Evolutionary conservation across 2,329 filamentous ascomycete genomes (phyloP), one percentile per base, ranked within the genome.

Genomic region (Biscogniauxia mediterranea): DNA sequence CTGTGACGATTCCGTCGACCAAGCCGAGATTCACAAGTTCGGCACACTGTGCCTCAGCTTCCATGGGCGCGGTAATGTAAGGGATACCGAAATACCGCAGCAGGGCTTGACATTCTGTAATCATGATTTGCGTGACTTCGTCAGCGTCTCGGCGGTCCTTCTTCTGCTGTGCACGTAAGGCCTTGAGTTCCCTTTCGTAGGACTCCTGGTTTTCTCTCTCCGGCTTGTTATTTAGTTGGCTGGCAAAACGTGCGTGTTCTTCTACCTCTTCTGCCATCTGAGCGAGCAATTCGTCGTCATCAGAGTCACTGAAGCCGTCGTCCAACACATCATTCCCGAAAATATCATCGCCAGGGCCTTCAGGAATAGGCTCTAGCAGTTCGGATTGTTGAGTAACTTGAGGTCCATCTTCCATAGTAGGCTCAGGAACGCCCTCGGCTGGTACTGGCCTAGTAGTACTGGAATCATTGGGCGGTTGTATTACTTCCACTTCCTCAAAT

Each of bases 41-140:
- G 0, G 95, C 95, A 71, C 95, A 99, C 74, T 99, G 95, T 0
- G 95, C 95, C 81, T 99, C 95, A 0, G 95, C 95, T 82, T 99
- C 95, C 95, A 98, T 98, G 0, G 96, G 96, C 0, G 95, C 95
- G 0, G 94, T 99, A 68, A 99, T 89, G 72, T 99, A 99, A 0
- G 95, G 95, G 11, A 99, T 86, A 0, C 95, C 95, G 74, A 99
- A 99, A 8, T 97, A 85, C 5, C 88, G 85, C 20, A 99, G 85
- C 0, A 99, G 84, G 53, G 95, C 89, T 73, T 99, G 95, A 66
- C 95, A 98, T 76, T 99, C 96, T 0, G 89, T 87, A 50, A 98
- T 88, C 95, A 99, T 99, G 67, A 94, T 89, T 67, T 96, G 91
- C 0, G 93, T 96, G 3, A 99, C 94, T 75, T 99, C 95, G 70